These are phyloP conservation scores for Curvularia sp. DNA, from an alignment of 2,329 filamentous ascomycete species.

Conservation along the genomic window DNA sequence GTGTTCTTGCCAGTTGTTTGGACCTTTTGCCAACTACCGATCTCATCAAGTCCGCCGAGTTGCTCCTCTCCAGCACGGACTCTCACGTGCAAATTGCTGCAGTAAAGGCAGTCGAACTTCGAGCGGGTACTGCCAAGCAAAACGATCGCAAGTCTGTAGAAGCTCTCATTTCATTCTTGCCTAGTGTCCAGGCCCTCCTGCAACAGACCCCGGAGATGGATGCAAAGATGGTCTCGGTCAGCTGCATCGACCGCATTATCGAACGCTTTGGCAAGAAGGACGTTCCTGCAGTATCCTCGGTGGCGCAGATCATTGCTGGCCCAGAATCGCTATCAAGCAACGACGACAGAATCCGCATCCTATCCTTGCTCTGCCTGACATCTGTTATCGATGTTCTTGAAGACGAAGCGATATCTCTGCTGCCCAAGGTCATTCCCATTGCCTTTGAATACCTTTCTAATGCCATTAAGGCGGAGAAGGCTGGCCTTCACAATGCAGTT, in stretches of 20 bases:
- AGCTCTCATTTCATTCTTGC: conserved; percentile 78
- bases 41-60: conserved; percentile 87
- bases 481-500: conserved; percentile 78
- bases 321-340: conserved; percentile 76
- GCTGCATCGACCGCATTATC: conserved; percentile 89
- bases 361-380: conserved; percentile 87
- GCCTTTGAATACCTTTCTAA: conserved; percentile 73
- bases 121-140: conserved; percentile 75
- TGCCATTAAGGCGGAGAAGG: conserved; percentile 63
- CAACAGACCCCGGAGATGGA: conserved; percentile 73
- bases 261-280: conserved; percentile 97
- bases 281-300: conserved; percentile 73
- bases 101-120: conserved; percentile 73
- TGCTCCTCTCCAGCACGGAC: conserved; percentile 77
- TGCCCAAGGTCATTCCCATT: conserved; percentile 77
- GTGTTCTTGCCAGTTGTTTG: conserved; percentile 79
- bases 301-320: conserved; percentile 78
- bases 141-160: conserved; percentile 71
- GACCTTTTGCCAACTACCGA: conserved; percentile 84
- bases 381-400: conserved; percentile 88
- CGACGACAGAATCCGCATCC: conserved; percentile 75
- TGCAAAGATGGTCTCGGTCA: conserved; percentile 84
- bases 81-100: conserved; percentile 78
- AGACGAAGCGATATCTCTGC: conserved; percentile 82
- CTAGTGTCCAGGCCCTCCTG: conserved; percentile 78